Percentiles rank a stretch among this genome's conserved stretches.
These are phyloP conservation scores for Chaetomium sp. DNA, from an alignment of 2,329 filamentous ascomycete genomes.

Conservation along the genomic window DNA sequence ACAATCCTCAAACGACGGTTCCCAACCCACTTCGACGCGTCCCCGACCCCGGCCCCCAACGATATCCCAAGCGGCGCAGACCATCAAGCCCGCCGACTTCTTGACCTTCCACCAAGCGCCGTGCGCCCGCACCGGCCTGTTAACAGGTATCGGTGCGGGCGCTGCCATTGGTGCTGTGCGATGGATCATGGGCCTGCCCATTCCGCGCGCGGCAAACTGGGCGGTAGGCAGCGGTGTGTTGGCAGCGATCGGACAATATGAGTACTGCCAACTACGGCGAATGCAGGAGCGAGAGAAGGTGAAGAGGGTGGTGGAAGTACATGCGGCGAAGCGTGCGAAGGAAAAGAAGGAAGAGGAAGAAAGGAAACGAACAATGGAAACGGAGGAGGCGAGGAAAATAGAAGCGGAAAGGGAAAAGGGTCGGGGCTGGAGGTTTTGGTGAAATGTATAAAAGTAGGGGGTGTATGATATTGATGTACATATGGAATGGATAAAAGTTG, in stretches of 20 bases:
- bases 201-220: conserved; percentile 72
- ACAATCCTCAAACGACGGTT: neutral
- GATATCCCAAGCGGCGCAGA: conserved; percentile 58
- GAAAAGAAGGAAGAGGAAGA: conserved; percentile 31
- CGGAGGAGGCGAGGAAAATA: conserved; percentile 26
- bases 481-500: neutral
- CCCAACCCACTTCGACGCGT: neutral
- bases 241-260: conserved; percentile 66
- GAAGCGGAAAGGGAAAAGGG: conserved; percentile 22
- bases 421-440: conserved; percentile 53
- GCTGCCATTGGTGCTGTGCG: conserved; percentile 68
- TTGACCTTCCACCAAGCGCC: conserved; percentile 68
- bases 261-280: conserved; percentile 74
- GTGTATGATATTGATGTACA: neutral
- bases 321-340: conserved; percentile 65
- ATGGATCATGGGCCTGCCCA: conserved; percentile 61
- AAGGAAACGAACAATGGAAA: conserved; percentile 29
- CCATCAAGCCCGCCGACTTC: conserved; percentile 63
- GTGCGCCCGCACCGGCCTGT: conserved; percentile 74
- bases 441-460: neutral
- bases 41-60: conserved; percentile 17
- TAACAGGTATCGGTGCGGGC: conserved; percentile 76
- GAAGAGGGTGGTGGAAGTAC: conserved; percentile 76
- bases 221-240: conserved; percentile 71
- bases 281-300: conserved; percentile 74